Evolutionary conservation across 495 filamentous ascomycete genomes (phyloP).

Genomic region (Hypoxylon lienhwacheense): DNA sequence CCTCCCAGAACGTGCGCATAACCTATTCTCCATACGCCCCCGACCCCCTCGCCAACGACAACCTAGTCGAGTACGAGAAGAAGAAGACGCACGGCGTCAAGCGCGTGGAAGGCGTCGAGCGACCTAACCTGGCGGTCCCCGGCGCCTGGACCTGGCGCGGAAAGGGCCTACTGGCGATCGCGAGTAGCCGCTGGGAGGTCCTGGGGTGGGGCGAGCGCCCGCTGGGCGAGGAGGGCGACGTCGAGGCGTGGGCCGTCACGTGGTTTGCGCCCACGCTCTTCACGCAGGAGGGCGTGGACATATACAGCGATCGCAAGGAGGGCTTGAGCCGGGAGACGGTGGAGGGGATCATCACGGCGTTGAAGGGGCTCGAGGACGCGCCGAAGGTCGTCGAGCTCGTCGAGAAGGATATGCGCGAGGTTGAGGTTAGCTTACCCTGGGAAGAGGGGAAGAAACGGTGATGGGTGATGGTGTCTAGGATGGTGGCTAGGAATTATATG

Average conservation of each 20-base stretch:
- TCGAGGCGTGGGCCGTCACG: slow-evolving; percentile 67
- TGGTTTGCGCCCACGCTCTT: slow-evolving; percentile 76
- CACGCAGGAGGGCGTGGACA: slow-evolving; percentile 73
- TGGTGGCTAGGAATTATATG: neutral
- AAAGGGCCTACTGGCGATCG: slow-evolving; percentile 65
- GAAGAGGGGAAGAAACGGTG: slow-evolving; percentile 30
- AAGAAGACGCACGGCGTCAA: slow-evolving; percentile 51
- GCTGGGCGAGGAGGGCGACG: slow-evolving; percentile 36
- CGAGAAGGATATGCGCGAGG: slow-evolving; percentile 48
- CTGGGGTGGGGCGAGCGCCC: slow-evolving; percentile 63
- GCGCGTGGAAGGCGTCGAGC: slow-evolving; percentile 65
- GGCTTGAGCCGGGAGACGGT: slow-evolving; percentile 54
- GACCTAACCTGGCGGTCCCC: slow-evolving; percentile 44
- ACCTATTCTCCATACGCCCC: slow-evolving; percentile 60
- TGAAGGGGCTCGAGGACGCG: slow-evolving; percentile 47
- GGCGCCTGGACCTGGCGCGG: slow-evolving; percentile 71
- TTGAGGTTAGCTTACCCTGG: slow-evolving; percentile 52
- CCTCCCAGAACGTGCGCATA: slow-evolving; percentile 71
- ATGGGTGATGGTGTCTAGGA: neutral
- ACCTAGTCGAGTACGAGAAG: slow-evolving; percentile 66
- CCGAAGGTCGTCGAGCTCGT: slow-evolving; percentile 44
- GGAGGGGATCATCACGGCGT: slow-evolving; percentile 45
- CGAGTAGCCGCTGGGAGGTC: slow-evolving; percentile 71
- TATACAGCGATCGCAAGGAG: slow-evolving; percentile 61
- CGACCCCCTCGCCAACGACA: slow-evolving; percentile 56